phyloP scores from a whole-genome alignment of 2,329 filamentous ascomycete genomes.

The Volutella citrinella region DNA sequence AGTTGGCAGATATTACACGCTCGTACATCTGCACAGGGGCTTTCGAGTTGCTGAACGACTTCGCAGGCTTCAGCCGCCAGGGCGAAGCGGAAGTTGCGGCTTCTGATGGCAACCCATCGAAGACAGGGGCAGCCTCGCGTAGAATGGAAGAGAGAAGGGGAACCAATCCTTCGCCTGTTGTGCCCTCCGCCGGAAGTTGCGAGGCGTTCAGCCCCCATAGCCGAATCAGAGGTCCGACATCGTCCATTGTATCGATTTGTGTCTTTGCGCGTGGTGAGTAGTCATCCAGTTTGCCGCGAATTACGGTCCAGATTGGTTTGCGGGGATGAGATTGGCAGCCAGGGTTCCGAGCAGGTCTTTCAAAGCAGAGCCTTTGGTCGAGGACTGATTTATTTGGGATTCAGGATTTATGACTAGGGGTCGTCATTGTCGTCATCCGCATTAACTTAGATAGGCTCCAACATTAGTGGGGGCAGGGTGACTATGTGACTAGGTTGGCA shows the following conservation, averaged over 20 bases:
- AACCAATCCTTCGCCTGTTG: conserved; percentile 41
- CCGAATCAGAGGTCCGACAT: conserved; percentile 47
- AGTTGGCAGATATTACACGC: conserved; percentile 43
- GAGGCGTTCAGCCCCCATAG: conserved; percentile 49
- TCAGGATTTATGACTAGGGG: too few relatives aligned
- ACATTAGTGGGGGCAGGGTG: too few relatives aligned
- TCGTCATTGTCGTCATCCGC: too few relatives aligned
- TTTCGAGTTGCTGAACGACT: conserved; percentile 45
- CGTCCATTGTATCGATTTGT: conserved; percentile 13
- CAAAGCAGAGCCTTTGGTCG: too few relatives aligned
- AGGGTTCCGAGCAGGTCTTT: too few relatives aligned
- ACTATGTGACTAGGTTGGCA: too few relatives aligned
- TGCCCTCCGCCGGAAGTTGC: conserved; percentile 43
- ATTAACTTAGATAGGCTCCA: too few relatives aligned
- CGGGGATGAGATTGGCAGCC: too few relatives aligned
- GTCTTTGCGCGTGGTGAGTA: too few relatives aligned
- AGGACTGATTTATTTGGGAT: too few relatives aligned
- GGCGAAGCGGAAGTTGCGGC: conserved; percentile 14
- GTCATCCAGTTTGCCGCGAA: too few relatives aligned
- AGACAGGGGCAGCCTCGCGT: conserved; percentile 26
- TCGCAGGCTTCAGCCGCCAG: conserved; percentile 52
- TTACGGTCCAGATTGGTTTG: too few relatives aligned
- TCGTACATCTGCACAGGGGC: conserved; percentile 53
- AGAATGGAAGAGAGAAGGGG: conserved; percentile 56
- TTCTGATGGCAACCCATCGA: conserved; percentile 16